A percentile compares a stretch with the other conserved stretches of the same genome.
phyloP scores from a whole-genome alignment of 768 basidiomycete species.

The Cantharellus cinnabarinus region DNA sequence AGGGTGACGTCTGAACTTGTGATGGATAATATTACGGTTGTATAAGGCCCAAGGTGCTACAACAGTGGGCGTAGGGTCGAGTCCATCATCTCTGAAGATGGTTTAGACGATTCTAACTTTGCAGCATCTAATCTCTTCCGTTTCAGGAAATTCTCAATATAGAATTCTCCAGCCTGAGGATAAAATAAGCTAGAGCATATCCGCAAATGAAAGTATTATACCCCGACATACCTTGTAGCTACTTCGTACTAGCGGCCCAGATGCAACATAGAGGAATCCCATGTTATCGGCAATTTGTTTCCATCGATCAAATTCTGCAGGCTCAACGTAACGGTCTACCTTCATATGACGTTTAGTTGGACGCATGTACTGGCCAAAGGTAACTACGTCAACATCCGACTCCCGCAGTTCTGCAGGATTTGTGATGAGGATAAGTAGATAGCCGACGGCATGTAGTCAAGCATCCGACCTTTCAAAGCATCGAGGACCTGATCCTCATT shows the following conservation, averaged over 20 bases:
- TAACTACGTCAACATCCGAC: conserved; percentile 85
- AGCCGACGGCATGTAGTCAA: background rate
- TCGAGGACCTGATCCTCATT: conserved; percentile 59
- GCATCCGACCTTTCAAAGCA: conserved; percentile 48
- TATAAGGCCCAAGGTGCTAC: too few species aligned
- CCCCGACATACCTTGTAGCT: conserved; percentile 69
- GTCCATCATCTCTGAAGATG: too few species aligned
- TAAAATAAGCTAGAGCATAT: background rate
- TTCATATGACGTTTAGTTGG: conserved; percentile 99
- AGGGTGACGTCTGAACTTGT: too few species aligned
- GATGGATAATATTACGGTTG: too few species aligned
- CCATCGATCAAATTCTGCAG: conserved; percentile 84
- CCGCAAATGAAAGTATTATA: background rate
- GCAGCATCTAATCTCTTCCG: too few species aligned
- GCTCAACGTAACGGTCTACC: conserved; percentile 88
- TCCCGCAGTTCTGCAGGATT: conserved; percentile 53
- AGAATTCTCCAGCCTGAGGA: conserved; percentile 79
- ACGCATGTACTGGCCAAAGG: conserved; percentile 99
- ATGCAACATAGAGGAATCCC: conserved; percentile 94
- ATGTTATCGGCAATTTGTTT: conserved; percentile 74
- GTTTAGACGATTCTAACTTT: too few species aligned
- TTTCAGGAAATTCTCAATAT: conserved; percentile 68
- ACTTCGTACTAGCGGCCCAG: conserved; percentile 86
- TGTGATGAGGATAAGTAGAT: background rate
- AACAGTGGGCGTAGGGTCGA: too few species aligned